Evolutionary conservation across 2,329 filamentous ascomycete species (phyloP), one percentile per base, ranked within the genome.

Genomic region (Nannizzia gypsea): DNA sequence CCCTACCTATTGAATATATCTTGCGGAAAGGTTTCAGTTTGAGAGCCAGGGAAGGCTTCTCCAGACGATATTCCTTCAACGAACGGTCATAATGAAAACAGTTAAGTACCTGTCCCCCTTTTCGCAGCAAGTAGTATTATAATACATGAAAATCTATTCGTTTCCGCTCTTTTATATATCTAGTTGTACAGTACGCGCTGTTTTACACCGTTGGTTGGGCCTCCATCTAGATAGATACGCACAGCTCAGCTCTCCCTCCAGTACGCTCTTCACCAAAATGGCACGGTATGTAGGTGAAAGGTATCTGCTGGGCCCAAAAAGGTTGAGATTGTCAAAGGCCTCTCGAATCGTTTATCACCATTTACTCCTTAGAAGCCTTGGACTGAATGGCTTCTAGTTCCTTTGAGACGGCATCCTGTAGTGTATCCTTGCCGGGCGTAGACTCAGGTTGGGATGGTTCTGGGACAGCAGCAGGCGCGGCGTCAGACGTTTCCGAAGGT

Each of bases 321-420:
- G 5, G 4, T 15, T 9, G 48, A 36, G 8, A 54, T 3, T 26
- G 22, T 20, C 22, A 26, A 13, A 1, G 20, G 9, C 26, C 26
- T 20, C 17, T 20, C 17, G 20, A 26, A 31, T 24, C 11, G 15
- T 17, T n/a, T 42, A 5, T 6, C 15, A 6, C 15, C 1, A 6
- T 24, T 34, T 34, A 54, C 13, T 54, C 26, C 48, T 54, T 54
- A 9, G 48, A 54, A 6, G 13, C 48, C 15, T 20, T 28, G 5
- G 48, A 52, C 8, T 54, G 22, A n/a, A 54, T 54, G n/a, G 68
- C 17, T 68, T 70, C 4, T 66, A 64, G 56, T 66, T 63, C 3
- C 67, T 67, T 17, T 66, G 54, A 40, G 22, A 56, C 22, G 4
- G 54, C 54, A 4, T 56, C 54, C 6, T 46, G 40, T 17, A 46